phyloP scores from a whole-genome alignment of 129 eudicot genomes.

The Flaveria robusta region DNA sequence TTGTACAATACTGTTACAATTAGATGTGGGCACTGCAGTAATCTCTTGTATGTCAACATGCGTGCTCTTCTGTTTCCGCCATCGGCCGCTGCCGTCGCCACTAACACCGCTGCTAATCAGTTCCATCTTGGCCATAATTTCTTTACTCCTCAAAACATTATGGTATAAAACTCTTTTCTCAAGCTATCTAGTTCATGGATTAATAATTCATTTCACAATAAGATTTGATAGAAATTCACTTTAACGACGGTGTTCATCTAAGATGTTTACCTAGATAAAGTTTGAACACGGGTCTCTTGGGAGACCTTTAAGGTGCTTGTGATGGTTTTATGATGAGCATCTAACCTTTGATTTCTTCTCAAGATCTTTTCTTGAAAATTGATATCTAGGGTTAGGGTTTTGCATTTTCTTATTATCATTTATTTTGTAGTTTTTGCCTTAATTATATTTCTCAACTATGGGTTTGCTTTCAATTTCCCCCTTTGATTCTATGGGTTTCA shows the following conservation, averaged over 20 bases:
- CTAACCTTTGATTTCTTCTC: slow-evolving; percentile 15
- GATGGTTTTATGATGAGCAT: not conserved
- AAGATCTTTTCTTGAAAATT: slow-evolving; percentile 7
- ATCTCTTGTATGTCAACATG: slow-evolving; percentile 80
- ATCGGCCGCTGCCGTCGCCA: slow-evolving; percentile 2
- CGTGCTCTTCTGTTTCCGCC: slow-evolving; percentile 68
- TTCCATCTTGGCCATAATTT: slow-evolving; percentile 70
- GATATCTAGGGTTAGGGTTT: slow-evolving; percentile 42
- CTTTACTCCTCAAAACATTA: slow-evolving; percentile 75
- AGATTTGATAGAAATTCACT: not conserved
- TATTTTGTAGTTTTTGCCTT: not conserved
- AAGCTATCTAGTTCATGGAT: no score
- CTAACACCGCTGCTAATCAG: slow-evolving; percentile 52
- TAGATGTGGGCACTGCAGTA: slow-evolving; percentile 94
- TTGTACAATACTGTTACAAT: slow-evolving; percentile 87
- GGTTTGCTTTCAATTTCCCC: slow-evolving; percentile 1
- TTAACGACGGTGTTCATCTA: no score
- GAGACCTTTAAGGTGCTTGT: no score
- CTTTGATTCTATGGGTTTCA: slow-evolving; percentile 2
- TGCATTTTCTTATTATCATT: slow-evolving; percentile 9
- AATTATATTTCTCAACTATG: not conserved
- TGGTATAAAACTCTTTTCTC: slow-evolving; percentile 39
- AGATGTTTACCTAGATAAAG: no score
- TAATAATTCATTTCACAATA: slow-evolving; percentile 5
- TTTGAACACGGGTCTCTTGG: no score